Percentiles rank a stretch among this genome's conserved stretches.
These are phyloP conservation scores for Gentiana dahurica DNA, from an alignment of 257 asterid genomes.

Conservation along the genomic window DNA sequence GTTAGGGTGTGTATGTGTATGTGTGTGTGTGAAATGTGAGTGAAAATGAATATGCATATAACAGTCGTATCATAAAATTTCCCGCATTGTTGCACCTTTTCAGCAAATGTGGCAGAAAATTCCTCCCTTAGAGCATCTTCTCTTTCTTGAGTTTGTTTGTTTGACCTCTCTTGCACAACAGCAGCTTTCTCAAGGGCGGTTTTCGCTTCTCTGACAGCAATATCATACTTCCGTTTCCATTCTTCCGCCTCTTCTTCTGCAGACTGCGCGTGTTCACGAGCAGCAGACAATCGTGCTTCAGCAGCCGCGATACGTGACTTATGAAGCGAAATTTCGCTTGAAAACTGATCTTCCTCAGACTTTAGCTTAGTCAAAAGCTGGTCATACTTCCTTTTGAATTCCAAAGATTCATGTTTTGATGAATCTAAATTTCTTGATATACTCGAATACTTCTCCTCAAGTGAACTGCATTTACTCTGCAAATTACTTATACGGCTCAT, in stretches of 20 bases:
- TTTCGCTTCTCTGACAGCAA: conserved; percentile 79
- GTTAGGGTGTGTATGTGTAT: too few relatives aligned
- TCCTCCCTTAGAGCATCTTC: conserved; percentile 82
- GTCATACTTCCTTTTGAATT: conserved; percentile 88
- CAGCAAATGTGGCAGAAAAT: conserved; percentile 49
- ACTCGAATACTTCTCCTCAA: conserved; percentile 77
- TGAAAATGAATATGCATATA: too few relatives aligned
- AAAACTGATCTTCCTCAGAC: conserved; percentile 71
- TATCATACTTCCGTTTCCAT: conserved; percentile 85
- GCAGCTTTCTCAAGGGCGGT: conserved; percentile 93
- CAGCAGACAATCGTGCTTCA: conserved; percentile 95
- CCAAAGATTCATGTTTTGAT: conserved; percentile 55
- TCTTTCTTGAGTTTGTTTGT: conserved; percentile 60
- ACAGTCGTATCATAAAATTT: too few relatives aligned
- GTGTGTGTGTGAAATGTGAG: too few relatives aligned
- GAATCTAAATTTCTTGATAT: conserved; percentile 54
- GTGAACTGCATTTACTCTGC: conserved; percentile 62
- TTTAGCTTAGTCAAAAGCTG: conserved; percentile 48
- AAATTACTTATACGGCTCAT: conserved; percentile 63
- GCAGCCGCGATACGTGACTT: conserved; percentile 85
- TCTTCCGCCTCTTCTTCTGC: conserved; percentile 94
- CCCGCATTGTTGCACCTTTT: conserved; percentile 44
- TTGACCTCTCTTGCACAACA: conserved; percentile 73
- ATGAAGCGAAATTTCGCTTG: conserved; percentile 66
- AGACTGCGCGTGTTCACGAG: conserved; percentile 84